Evolutionary conservation across 1,139 yeast species (phyloP).

Genomic region (Nakaseomyces kungkrabaensis): DNA sequence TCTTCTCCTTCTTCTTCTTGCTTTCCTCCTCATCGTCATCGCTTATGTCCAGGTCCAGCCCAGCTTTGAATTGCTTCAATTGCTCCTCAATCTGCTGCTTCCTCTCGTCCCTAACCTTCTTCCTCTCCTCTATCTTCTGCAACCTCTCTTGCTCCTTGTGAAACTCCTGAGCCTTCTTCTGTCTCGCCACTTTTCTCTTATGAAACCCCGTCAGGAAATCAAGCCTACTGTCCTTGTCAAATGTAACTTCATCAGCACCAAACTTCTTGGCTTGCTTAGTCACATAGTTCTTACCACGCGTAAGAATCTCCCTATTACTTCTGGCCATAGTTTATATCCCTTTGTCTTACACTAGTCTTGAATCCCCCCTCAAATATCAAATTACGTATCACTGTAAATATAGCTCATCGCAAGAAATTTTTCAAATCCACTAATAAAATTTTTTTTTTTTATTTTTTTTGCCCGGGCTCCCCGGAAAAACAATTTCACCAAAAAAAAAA

Average conservation of each 20-base stretch:
- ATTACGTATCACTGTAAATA: neutral
- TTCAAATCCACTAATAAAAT: neutral
- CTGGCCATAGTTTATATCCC: slow-evolving; percentile 16
- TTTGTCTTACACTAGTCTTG: neutral
- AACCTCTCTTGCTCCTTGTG: slow-evolving; percentile 68
- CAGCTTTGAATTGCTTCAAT: slow-evolving; percentile 47
- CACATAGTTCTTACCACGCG: slow-evolving; percentile 81
- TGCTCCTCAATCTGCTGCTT: slow-evolving; percentile 55
- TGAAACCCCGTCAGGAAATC: slow-evolving; percentile 93
- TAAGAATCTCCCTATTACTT: slow-evolving; percentile 69
- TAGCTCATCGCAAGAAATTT: neutral
- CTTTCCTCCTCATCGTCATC: slow-evolving; percentile 26
- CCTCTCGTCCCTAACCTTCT: slow-evolving; percentile 50
- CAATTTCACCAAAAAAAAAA: neutral
- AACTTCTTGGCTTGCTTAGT: slow-evolving; percentile 47
- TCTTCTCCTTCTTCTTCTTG: slow-evolving; percentile 12
- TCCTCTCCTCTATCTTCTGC: slow-evolving; percentile 68
- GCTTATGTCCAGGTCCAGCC: slow-evolving; percentile 35
- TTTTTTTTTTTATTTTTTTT: neutral
- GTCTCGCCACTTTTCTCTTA: slow-evolving; percentile 79
- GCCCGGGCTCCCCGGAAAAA: no score
- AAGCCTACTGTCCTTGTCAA: slow-evolving; percentile 61
- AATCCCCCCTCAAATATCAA: neutral
- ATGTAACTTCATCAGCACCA: slow-evolving; percentile 68
- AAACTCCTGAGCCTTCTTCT: slow-evolving; percentile 71